Conservation (phyloP, 441 rosid genomes). For the Croton setiger region DNA sequence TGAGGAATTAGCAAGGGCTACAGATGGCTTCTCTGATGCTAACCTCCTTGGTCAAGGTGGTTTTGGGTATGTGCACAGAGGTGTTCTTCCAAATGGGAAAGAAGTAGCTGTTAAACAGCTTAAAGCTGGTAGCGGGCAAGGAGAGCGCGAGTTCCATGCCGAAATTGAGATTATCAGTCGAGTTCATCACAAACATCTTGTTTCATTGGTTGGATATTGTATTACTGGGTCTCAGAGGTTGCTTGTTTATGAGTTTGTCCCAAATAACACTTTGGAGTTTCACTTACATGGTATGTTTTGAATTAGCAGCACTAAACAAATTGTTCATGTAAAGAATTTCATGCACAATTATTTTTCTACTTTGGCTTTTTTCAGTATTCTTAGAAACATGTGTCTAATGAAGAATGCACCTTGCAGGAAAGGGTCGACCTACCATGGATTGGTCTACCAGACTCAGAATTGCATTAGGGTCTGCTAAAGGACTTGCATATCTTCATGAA, state of each 20-base stretch:
- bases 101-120: conserved; percentile 93
- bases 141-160: conserved; percentile 96
- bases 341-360: background rate
- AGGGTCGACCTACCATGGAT: conserved; percentile 85
- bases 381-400: conserved; percentile 14
- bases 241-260: conserved; percentile 95
- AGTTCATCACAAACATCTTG: conserved; percentile 95
- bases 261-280: conserved; percentile 85
- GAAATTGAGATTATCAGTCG: conserved; percentile 97
- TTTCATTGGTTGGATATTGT: conserved; percentile 92
- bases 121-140: conserved; percentile 96
- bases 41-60: conserved; percentile 99
- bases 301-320: too few relatives aligned
- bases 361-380: background rate
- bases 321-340: background rate
- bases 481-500: conserved; percentile 97
- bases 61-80: conserved; percentile 91
- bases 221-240: conserved; percentile 69
- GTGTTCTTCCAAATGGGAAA: conserved; percentile 90
- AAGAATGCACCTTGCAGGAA: conserved; percentile 43
- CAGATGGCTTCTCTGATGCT: conserved; percentile 84
- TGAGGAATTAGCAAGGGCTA: conserved; percentile 86
- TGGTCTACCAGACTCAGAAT: conserved; percentile 77
- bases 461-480: conserved; percentile 97
- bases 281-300: conserved; percentile 82